phyloP scores from a whole-genome alignment of 345 rosid species.

The Atalantia buxifolia region DNA sequence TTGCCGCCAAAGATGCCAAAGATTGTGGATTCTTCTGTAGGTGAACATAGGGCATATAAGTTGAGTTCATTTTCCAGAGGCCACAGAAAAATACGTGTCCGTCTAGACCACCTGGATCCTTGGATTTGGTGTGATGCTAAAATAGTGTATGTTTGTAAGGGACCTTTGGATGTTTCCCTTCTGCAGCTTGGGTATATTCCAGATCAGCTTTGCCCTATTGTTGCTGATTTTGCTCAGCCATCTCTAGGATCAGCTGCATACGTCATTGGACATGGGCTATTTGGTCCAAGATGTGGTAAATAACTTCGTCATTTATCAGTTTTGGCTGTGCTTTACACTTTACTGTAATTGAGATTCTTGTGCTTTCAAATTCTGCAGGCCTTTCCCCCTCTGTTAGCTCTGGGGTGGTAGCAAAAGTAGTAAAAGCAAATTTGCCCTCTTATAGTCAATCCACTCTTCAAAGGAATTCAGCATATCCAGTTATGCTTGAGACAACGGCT shows the following conservation, averaged over 20 bases:
- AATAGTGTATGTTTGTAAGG: slow-evolving; percentile 67
- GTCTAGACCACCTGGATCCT: slow-evolving; percentile 59
- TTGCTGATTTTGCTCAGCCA: slow-evolving; percentile 47
- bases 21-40: slow-evolving; percentile 21
- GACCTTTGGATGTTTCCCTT: slow-evolving; percentile 82
- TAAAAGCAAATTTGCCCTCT: slow-evolving; percentile 42
- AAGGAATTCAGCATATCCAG: slow-evolving; percentile 43
- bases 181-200: slow-evolving; percentile 65
- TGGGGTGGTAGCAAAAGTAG: slow-evolving; percentile 83
- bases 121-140: slow-evolving; percentile 84
- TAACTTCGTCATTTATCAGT: slow-evolving; percentile 11
- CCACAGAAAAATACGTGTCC: slow-evolving; percentile 55
- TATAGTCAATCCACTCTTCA: slow-evolving; percentile 26
- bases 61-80: slow-evolving; percentile 33
- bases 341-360: slow-evolving; percentile 11
- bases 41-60: slow-evolving; percentile 28
- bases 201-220: slow-evolving; percentile 50
- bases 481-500: slow-evolving; percentile 96
- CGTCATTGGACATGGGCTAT: slow-evolving; percentile 85
- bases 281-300: slow-evolving; percentile 87
- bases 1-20: slow-evolving; percentile 17
- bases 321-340: slow-evolving; percentile 2
- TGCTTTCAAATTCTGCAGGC: slow-evolving; percentile 35
- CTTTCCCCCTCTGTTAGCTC: slow-evolving; percentile 75
- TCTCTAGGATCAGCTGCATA: slow-evolving; percentile 65